Evolutionary conservation across 805 yeast genomes (phyloP), one percentile per base, ranked within the genome.

Genomic region (Candida morakotiae): DNA sequence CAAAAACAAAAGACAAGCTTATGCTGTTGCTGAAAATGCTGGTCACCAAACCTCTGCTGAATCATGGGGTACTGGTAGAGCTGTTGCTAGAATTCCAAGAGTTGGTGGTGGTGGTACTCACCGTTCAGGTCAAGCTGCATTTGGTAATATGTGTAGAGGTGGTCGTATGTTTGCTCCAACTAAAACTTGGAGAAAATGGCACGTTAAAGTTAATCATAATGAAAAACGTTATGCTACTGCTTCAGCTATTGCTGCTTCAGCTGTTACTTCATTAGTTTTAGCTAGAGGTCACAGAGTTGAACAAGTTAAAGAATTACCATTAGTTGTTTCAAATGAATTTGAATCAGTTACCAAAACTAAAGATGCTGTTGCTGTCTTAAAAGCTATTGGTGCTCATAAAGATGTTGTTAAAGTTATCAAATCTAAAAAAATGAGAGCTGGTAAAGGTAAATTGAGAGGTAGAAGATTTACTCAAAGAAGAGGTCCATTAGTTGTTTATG

Each of bases 41-140:
- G 98, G 98, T 79, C 95, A 87, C 83, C 98, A 93, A 80, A 89
- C 97, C 75, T 91, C 98, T 51, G 98, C 98, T 71, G 97, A 88
- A 79, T 93, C 98, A 52, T 93, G 98, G 98, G 98, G 98, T 88
- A 93, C 98, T 62, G 98, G 98, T 82, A 89, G 98, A 81, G 98
- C 98, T 76, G 96, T 93, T 68, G 98, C 98, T 78, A 91, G 98
- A 83, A 91, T 93, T 73, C 98, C 98, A 81, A 89, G 98, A 83
- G 98, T 93, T 70, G 96, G 96, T 77, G 98, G 98, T 80, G 89
- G 95, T 71, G 98, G 98, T 86, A 93, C 98, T 72, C 96, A 88
- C 94, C 89, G 98, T 79, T 79, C 98, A 55, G 98, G 98, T 74
- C 98, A 93, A 78, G 98, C 88, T 74, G 98, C 98, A 71, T 93